A percentile compares a stretch with the other conserved stretches of the same genome.
Conservation (phyloP, 768 basidiomycete species). For the Serendipita sp. region DNA sequence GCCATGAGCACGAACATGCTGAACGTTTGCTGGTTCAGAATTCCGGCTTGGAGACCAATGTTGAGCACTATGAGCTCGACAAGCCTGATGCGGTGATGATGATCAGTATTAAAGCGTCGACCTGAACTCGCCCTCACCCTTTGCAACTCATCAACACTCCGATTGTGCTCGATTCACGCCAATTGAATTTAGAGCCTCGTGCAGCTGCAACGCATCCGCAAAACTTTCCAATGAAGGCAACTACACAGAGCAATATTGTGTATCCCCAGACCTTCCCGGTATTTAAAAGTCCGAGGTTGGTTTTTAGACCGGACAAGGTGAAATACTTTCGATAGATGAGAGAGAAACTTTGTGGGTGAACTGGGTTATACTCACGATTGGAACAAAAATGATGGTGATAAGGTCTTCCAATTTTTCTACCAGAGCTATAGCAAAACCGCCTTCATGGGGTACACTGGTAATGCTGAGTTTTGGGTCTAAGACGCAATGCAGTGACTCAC, state of each 20-base stretch:
- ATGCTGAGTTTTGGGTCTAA: conserved; percentile 19
- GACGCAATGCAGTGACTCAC: conserved; percentile 10
- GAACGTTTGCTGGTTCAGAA: conserved; percentile 37
- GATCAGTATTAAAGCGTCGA: background rate
- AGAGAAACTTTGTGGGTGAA: background rate
- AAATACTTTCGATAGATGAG: conserved; percentile 50
- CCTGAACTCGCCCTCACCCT: conserved; percentile 35
- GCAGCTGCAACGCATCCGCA: conserved; percentile 67
- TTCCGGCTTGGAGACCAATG: conserved; percentile 69
- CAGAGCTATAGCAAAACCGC: conserved; percentile 70
- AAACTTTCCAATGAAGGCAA: conserved; percentile 84
- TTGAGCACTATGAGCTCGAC: conserved; percentile 95
- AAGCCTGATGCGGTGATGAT: conserved; percentile 20
- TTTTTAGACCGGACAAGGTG: conserved; percentile 78
- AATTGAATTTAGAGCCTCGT: conserved; percentile 47
- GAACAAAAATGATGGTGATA: conserved; percentile 78
- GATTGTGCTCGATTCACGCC: conserved; percentile 69
- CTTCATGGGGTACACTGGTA: conserved; percentile 71
- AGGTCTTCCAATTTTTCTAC: conserved; percentile 96
- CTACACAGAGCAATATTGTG: conserved; percentile 57
- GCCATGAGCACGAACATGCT: conserved; percentile 87
- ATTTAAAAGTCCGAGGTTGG: conserved; percentile 72
- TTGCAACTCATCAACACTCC: conserved; percentile 94
- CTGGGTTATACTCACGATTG: conserved; percentile 38
- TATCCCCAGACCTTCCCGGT: conserved; percentile 84